Base-by-base conservation (phyloP, 345 rosid genomes). In the Eucalyptus guilfoylei region DNA sequence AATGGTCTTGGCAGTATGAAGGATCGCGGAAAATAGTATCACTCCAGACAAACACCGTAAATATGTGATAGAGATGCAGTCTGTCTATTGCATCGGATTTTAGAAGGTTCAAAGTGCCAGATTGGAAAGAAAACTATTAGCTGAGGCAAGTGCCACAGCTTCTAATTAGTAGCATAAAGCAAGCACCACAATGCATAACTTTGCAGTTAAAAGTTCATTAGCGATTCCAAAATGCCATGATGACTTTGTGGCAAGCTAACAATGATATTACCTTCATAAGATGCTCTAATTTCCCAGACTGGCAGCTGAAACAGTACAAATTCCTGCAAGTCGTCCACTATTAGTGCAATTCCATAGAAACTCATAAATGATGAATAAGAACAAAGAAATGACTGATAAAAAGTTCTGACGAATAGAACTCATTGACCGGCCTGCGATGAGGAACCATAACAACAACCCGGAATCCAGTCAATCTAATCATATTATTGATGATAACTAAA, bases 271-370 rank as follows among this genome's bases (percentile, higher is more conserved):
- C 99, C 96, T 93, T 95, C 99, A 98, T 96, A 87, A 97, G 95
- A 94, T 98, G 99, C 94, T 98, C 99, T 37, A 98, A 94, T 92
- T 95, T 94, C 92, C 97, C 97, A n/a, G 99, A 93, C 86, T 96
- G 99, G 92, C 95, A 87, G 93, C 98, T 97, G 96, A 98, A 98
- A 94, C 99, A 97, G 93, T 98, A 97, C 92, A 97, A 80, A 91
- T 94, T 94, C 95, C 99, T 96, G 96, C 89, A 91, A 32, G 48
- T 45, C 11, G 44, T 28, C 89, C 24, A 88, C 90, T 69, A 87
- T 54, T 67, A 40, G 49, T 48, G 85, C 81, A 44, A 32, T 48
- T 87, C 81, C 49, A 67, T 47, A 86, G 21, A 60, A 32, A 86
- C 47, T 86, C 54, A 50, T 55, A 55, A 17, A 42, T 8, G 42